Conservation (phyloP, 2,329 filamentous ascomycete genomes). For the Xenosphaeropsis pyriputrescens region DNA sequence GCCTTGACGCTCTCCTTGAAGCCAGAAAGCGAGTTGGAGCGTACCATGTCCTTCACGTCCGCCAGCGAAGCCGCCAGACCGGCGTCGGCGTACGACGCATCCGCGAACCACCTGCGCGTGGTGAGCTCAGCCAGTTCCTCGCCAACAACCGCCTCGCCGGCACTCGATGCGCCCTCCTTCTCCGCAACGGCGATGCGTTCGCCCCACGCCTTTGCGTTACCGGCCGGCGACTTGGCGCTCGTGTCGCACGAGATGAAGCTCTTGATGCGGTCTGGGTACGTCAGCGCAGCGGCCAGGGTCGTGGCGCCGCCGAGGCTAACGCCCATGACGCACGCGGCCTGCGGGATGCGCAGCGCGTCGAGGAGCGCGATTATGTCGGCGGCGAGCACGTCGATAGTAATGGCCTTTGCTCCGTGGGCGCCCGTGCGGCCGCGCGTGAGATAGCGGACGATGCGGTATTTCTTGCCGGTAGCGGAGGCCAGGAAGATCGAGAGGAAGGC, state of each 20-base stretch:
- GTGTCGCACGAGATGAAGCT: conserved; percentile 67
- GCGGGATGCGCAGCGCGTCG: conserved; percentile 51
- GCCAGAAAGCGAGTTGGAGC: conserved; percentile 51
- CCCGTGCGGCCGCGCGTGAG: conserved; percentile 45
- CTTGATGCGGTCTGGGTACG: conserved; percentile 40
- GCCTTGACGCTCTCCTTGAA: conserved; percentile 56
- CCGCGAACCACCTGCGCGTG: conserved; percentile 61
- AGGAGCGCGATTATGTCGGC: conserved; percentile 54
- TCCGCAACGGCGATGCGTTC: conserved; percentile 59
- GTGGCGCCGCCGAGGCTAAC: conserved; percentile 76
- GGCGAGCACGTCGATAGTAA: conserved; percentile 39
- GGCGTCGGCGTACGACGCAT: conserved; percentile 37
- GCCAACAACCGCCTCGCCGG: conserved; percentile 42
- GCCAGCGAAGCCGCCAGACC: conserved; percentile 30
- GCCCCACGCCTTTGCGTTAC: conserved; percentile 68
- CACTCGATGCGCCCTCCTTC: conserved; percentile 25
- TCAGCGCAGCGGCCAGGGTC: conserved; percentile 56
- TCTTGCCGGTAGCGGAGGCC: conserved; percentile 10
- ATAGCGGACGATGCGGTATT: conserved; percentile 64
- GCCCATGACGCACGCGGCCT: conserved; percentile 54
- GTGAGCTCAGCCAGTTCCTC: conserved; percentile 54
- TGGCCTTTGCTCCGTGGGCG: conserved; percentile 6
- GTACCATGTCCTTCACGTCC: conserved; percentile 54
- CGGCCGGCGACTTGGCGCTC: conserved; percentile 54
- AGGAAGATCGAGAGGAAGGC: conserved; percentile 34